Evolutionary conservation across 2,329 filamentous ascomycete species (phyloP), one percentile per base, ranked within the genome.

Genomic region (Chaetomiaceae sp.): DNA sequence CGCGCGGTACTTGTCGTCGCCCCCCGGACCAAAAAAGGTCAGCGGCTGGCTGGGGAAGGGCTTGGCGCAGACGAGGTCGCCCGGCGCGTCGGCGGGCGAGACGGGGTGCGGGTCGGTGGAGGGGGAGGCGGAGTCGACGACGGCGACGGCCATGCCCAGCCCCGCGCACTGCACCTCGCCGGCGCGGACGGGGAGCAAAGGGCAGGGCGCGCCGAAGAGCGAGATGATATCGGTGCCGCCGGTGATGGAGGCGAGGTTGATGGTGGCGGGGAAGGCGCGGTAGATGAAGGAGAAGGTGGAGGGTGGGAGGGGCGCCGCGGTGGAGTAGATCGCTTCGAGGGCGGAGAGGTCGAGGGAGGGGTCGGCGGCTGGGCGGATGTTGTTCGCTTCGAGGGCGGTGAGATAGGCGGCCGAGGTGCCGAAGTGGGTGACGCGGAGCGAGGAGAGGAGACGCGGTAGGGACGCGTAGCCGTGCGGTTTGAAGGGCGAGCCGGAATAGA

Each of bases 211-310:
- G 35, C 90, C 91, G 60, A 97, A 98, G 27, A 97, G 79, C 1
- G 90, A 95, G 54, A 97, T 88, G 58, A 97, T 97, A 63, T 98
- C 93, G 3, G 91, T 97, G 40, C 91, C 93, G 30, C 93, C 93
- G 0, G 91, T 97, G 60, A 98, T 97, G 47, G 87, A 94, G 39
- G 83, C 88, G 7, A 97, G 79, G 65, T 96, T 91, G 55, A 97
- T 74, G n/a, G 77, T 71, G 0, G 76, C 60, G 2, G 89, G 88
- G 60, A 97, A 94, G 1, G 85, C 84, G 20, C 77, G 70, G 68
- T 97, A 96, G 43, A 96, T 82, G 60, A 94, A 97, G 47, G 79
- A 74, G 66, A 96, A 97, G 1, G 93, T 97, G 1, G 88, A 95
- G 0, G 93, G 91, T 0, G 91, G 89, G 1, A 98, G 72, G 3